Percentiles rank a stretch among this genome's conserved stretches.
Evolutionary conservation across 2,329 filamentous ascomycete species (phyloP).

Genomic region (Xylariomycetidae sp.): DNA sequence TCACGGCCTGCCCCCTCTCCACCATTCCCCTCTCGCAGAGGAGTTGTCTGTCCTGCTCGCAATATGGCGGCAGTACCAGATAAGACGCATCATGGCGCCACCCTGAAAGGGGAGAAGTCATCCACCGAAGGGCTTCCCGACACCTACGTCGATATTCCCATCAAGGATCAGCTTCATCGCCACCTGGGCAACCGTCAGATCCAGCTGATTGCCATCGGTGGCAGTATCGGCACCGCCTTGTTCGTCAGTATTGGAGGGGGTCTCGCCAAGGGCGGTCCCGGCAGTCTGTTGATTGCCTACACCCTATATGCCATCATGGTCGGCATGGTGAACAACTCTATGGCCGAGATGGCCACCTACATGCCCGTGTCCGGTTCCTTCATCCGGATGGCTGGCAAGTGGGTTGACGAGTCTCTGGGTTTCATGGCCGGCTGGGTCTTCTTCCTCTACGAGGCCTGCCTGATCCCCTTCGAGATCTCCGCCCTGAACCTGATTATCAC

Average conservation of each 20-base stretch:
- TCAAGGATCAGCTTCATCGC: slow-evolving; percentile 31
- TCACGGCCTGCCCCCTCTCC: slow-evolving; percentile 18
- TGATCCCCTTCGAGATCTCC: slow-evolving; percentile 38
- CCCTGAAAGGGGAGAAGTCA: no score
- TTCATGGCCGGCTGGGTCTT: slow-evolving; percentile 48
- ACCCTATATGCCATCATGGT: slow-evolving; percentile 48
- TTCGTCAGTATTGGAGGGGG: slow-evolving; percentile 60
- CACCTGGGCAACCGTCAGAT: slow-evolving; percentile 44
- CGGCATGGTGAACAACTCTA: slow-evolving; percentile 58
- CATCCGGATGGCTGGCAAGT: slow-evolving; percentile 59
- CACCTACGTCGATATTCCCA: no score
- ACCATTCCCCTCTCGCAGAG: slow-evolving; percentile 24
- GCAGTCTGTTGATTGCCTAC: slow-evolving; percentile 55
- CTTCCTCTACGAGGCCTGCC: slow-evolving; percentile 36
- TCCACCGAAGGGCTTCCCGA: no score
- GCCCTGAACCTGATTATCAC: slow-evolving; percentile 36
- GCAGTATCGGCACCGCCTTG: slow-evolving; percentile 53
- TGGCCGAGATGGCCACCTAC: slow-evolving; percentile 60
- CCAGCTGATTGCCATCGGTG: slow-evolving; percentile 55
- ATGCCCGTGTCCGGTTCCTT: slow-evolving; percentile 62
- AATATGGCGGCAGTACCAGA: slow-evolving; percentile 22
- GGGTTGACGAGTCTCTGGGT: slow-evolving; percentile 61
- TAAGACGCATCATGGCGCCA: no score
- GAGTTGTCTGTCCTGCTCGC: slow-evolving; percentile 22
- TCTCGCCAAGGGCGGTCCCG: slow-evolving; percentile 43